Percentiles rank a stretch among this genome's conserved stretches.
Conservation (phyloP, 306 rosid genomes). For the Prinsepia uniflora region DNA sequence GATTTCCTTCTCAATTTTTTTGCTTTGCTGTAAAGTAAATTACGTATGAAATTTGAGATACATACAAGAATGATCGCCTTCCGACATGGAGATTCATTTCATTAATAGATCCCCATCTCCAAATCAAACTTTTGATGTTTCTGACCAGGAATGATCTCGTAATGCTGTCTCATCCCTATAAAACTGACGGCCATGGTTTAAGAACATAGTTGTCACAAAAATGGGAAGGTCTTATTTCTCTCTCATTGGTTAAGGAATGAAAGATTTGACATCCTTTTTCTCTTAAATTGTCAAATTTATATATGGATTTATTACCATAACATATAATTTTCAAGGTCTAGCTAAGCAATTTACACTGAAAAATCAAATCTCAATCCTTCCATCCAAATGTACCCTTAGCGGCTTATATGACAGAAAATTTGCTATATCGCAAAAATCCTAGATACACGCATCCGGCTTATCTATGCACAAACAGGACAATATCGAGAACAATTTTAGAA, state of each 20-base stretch:
- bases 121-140: not conserved
- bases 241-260: not conserved
- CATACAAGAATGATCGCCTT: not conserved
- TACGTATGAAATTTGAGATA: not conserved
- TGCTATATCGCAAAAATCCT: not conserved
- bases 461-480: not conserved
- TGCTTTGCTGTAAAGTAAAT: conserved; percentile 8
- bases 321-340: not conserved
- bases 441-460: not conserved
- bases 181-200: not conserved
- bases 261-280: not conserved
- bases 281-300: not conserved
- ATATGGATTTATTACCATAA: not conserved
- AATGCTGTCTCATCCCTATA: not conserved
- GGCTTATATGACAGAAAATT: not conserved
- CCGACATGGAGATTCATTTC: not conserved
- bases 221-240: not conserved
- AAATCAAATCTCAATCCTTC: not conserved
- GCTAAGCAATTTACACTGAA: not conserved
- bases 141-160: not conserved
- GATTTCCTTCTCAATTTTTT: conserved; percentile 5
- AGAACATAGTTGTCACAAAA: not conserved
- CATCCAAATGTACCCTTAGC: not conserved
- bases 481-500: not conserved
- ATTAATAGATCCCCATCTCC: not conserved